Base-by-base conservation (phyloP, 306 rosid species). In the Sechiopsis laciniata region DNA sequence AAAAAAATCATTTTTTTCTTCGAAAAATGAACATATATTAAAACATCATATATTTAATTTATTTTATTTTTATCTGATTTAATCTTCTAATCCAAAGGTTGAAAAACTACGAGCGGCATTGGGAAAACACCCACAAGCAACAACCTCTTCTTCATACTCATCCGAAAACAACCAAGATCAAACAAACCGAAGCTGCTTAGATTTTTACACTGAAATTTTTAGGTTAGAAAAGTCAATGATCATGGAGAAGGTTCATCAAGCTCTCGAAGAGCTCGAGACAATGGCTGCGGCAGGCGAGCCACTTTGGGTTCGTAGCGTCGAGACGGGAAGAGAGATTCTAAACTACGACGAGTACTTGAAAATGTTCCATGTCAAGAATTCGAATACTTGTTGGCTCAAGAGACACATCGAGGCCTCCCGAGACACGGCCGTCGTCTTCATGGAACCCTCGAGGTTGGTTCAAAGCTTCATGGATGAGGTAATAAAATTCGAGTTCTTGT, bases 371-470 rank as follows among this genome's bases (percentile, higher is more conserved):
- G 55, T 68, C 62, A 86, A 83, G 50, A 80, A 60, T 73, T 81
- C 87, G 0, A 56, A 75, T 75, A 74, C 21, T 15, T 75, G 11
- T 11, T 71, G 84, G 16, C 80, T 89, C 19, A 89, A 87, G 71
- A 85, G 90, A 85, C 87, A 91, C 74, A 89, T 95, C 11, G 99
- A 95, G 77, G 99, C 96, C 60, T 91, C 97, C 1, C 83, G 99
- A 80, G 95, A 95, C 21, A 88, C 83, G 0, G 89, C 89, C 2
- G 83, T 84, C 46, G 90, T 95, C 72, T 91, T 95, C 64, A 84
- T 89, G 9, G 99, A 95, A 73, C 90, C 88, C 76, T 87, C 95
- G 7, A 74, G 87, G 3, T 84, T 95, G 53, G 77, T 95, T 74
- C 97, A 91, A 19, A 83, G 87, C 76, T 91, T 91, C 80, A 74